Percentiles rank a stretch among this genome's conserved stretches.
phyloP scores from a whole-genome alignment of 1,284 basidiomycete species.

The Puccinia coronata region DNA sequence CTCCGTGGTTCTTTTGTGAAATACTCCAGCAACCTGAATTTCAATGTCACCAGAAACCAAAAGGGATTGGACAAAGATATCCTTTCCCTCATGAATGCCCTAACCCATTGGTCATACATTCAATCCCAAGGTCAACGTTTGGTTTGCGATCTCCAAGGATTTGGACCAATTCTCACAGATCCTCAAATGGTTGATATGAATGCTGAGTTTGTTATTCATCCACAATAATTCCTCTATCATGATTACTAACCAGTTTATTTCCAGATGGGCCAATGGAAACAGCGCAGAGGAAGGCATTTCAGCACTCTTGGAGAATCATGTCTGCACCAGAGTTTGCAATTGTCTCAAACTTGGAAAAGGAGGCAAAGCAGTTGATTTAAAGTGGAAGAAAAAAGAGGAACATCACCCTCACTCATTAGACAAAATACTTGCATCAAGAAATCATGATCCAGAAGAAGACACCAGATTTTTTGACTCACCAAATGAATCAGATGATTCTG shows the following conservation, averaged over 20 bases:
- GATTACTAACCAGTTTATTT: background rate
- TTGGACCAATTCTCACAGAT: background rate
- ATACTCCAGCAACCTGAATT: background rate
- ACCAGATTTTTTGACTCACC: no score
- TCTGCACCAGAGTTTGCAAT: background rate
- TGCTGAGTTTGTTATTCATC: background rate
- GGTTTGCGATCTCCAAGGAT: constrained; percentile 3
- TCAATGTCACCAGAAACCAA: background rate
- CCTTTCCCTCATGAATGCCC: background rate
- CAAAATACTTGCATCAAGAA: background rate
- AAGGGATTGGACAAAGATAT: background rate
- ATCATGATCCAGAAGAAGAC: background rate
- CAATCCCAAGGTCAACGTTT: background rate
- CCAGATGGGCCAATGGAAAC: background rate
- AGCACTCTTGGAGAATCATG: background rate
- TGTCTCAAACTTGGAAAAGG: background rate
- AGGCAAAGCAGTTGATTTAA: background rate
- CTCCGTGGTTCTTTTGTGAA: background rate
- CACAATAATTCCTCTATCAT: background rate
- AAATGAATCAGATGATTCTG: no score
- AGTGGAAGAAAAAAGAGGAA: background rate
- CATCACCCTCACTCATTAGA: background rate
- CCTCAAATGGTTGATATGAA: constrained; percentile 4
- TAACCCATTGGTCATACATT: constrained; percentile 2
- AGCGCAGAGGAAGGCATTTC: background rate